phyloP scores from a whole-genome alignment of 1,139 yeast species.

The Blastobotrys arbuscula region DNA sequence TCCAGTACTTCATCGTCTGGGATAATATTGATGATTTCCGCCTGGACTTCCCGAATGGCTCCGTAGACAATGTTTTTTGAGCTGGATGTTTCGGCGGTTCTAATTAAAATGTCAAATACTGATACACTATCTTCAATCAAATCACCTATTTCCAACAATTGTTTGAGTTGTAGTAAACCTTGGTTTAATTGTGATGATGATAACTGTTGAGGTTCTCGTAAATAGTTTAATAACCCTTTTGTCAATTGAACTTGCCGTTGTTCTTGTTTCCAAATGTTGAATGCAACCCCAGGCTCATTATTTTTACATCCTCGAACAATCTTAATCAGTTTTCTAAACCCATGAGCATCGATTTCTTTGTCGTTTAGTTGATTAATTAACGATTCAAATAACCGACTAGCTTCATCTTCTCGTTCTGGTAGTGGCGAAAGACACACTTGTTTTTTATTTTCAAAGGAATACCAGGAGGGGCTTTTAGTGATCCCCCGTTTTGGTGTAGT shows the following conservation, averaged over 20 bases:
- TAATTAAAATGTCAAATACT: slow-evolving; percentile 18
- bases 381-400: slow-evolving; percentile 21
- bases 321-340: slow-evolving; percentile 24
- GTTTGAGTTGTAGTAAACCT: slow-evolving; percentile 23
- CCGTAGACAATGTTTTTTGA: slow-evolving; percentile 20
- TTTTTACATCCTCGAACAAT: slow-evolving; percentile 20
- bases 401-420: slow-evolving; percentile 23
- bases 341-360: slow-evolving; percentile 23
- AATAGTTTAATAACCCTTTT: slow-evolving; percentile 17
- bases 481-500: neutral
- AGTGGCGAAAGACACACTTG: slow-evolving; percentile 22
- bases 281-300: slow-evolving; percentile 17
- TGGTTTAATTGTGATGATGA: slow-evolving; percentile 21
- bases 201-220: slow-evolving; percentile 14
- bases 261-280: slow-evolving; percentile 21
- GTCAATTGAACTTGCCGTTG: slow-evolving; percentile 19
- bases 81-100: slow-evolving; percentile 16
- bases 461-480: slow-evolving; percentile 18
- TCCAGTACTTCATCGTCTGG: slow-evolving; percentile 1
- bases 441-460: slow-evolving; percentile 19
- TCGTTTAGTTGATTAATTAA: slow-evolving; percentile 20
- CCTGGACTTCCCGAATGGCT: slow-evolving; percentile 23
- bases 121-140: slow-evolving; percentile 17
- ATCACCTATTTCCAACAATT: slow-evolving; percentile 15
- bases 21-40: slow-evolving; percentile 16